Base-by-base conservation (phyloP, 441 rosid species). In the Mallotus japonicus region DNA sequence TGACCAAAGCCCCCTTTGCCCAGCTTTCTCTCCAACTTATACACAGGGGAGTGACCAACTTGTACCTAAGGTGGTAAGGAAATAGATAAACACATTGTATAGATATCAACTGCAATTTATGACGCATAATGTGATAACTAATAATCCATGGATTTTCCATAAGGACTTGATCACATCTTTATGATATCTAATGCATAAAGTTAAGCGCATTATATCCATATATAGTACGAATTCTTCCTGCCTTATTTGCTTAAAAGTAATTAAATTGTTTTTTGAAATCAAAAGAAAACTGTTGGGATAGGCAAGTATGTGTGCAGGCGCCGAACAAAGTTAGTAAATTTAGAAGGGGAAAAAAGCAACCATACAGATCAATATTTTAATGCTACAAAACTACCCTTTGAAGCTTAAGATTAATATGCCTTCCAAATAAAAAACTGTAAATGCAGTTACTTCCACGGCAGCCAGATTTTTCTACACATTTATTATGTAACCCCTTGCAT, bases 1-100 rank as follows among this genome's bases (percentile, higher is more conserved):
- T 90, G 96, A 69, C 96, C 93, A 84, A 90, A 90, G 53, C 96
- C 96, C 61, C 96, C 96, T 81, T 90, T 90, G 11, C 96, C 96
- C 77, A 90, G 77, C 75, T 88, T 90, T 69, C 84, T 85, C 15
- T 88, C 93, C 73, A 90, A 54, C 75, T 67, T 87, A 82, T 86
- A 88, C 71, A 79, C 50, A 15, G 93, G 93, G 22, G 96, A 90
- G 66, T 86, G 87, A 50, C 90, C 93, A 74, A 90, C 81, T 64
- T 83, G 84, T 73, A 90, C 87, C 96, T 90, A n/a, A 55, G 22
- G 44, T 42, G 40, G 62, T 37, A 19, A 55, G 55, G 47, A 54
- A 70, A 47, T 59, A 57, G 6, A n/a, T 49, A 49, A 72, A 54
- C 24, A 55, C 19, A 46, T 22, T 65, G 32, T 63, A 44, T 64